These are phyloP conservation scores for Debaryomyces coudertii DNA, from an alignment of 1,139 yeast species.

Conservation along the genomic window DNA sequence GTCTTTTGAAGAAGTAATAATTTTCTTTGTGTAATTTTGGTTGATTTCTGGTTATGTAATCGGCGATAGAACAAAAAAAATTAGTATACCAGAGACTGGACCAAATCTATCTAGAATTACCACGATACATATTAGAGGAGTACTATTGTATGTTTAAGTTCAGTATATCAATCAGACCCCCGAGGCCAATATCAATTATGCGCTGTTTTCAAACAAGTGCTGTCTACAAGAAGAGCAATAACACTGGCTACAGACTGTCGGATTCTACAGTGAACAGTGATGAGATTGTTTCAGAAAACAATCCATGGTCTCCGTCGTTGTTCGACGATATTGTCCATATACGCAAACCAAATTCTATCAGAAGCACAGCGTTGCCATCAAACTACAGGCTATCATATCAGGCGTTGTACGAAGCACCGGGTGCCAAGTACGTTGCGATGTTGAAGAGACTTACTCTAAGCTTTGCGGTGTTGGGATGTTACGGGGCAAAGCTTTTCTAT, in stretches of 20 bases:
- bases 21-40: constrained; percentile 13
- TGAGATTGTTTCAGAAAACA: constrained; percentile 45
- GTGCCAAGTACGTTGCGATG: constrained; percentile 56
- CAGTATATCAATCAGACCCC: background rate
- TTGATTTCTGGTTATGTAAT: constrained; percentile 1
- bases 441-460: constrained; percentile 57
- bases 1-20: constrained; percentile 13
- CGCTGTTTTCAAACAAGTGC: background rate
- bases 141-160: background rate
- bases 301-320: constrained; percentile 54
- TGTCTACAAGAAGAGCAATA: constrained; percentile 12
- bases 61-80: background rate
- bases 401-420: constrained; percentile 61
- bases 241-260: constrained; percentile 27
- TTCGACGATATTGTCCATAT: constrained; percentile 41
- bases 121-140: background rate
- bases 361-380: constrained; percentile 37
- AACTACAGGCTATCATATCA: constrained; percentile 54
- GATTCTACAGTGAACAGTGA: constrained; percentile 47
- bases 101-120: background rate
- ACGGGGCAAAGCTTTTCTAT: constrained; percentile 57
- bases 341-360: constrained; percentile 26
- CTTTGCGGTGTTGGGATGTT: constrained; percentile 56
- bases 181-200: background rate
- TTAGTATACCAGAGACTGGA: background rate